These are phyloP conservation scores for Mycena sanguinolenta DNA, from an alignment of 768 basidiomycete genomes.

Conservation along the genomic window DNA sequence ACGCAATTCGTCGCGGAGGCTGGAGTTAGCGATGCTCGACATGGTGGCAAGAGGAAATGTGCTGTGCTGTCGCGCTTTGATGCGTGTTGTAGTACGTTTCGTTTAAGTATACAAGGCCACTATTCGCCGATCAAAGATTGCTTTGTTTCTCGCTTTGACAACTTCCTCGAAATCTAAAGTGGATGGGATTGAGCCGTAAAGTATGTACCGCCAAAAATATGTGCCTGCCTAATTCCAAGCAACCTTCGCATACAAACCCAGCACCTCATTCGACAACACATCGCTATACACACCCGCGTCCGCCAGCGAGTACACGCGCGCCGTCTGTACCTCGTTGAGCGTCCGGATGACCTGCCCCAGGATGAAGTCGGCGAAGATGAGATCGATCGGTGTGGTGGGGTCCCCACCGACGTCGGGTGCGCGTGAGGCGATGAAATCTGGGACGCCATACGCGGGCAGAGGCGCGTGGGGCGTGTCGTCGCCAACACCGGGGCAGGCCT, in stretches of 20 bases:
- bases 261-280: conserved; percentile 47
- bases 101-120: no score
- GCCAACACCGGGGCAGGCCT: conserved; percentile 44
- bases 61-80: no score
- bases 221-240: conserved; percentile 48
- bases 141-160: no score
- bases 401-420: conserved; percentile 51
- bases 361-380: conserved; percentile 70
- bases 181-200: no score
- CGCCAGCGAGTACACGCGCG: conserved; percentile 49
- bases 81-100: no score
- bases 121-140: no score
- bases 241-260: conserved; percentile 56
- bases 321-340: conserved; percentile 58
- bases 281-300: conserved; percentile 25
- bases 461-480: conserved; percentile 40
- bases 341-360: conserved; percentile 52
- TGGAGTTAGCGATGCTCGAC: no score
- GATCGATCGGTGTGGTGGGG: conserved; percentile 54
- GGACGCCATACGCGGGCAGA: conserved; percentile 26
- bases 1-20: no score
- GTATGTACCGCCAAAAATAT: no score
- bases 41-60: no score
- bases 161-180: no score
- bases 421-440: conserved; percentile 36